Evolutionary conservation across 371 early-diverging fungal species (phyloP), one percentile per base, ranked within the genome.

Genomic region (Mortierella sp.): DNA sequence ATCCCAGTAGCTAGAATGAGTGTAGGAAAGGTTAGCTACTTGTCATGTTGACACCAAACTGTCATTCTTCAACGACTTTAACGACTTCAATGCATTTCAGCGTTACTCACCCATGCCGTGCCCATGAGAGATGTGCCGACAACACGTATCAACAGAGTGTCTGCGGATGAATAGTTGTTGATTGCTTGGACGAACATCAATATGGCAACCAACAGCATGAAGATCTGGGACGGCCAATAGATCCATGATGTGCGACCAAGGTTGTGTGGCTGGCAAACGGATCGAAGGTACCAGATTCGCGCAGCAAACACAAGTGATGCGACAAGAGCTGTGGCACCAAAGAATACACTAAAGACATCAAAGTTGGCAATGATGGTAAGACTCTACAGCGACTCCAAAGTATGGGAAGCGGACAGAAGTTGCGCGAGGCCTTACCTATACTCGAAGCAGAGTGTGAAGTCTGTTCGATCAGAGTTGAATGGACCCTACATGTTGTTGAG

Each of bases 391-490:
- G 28, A 31, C 16, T 13, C 10, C 0, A 13, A 50, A 13, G 14
- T 26, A 12, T 39, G 50, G 7, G 18, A 31, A 31, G n/a, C 6
- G 31, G 23, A 38, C 19, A 54, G 9, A 19, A 47, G 19, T 23
- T 7, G 7, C 10, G 9, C 24, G 6, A 24, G 16, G 19, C 9
- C 14, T 8, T 85, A 90, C 91, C 83, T 83, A 71, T 91, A 85
- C 64, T 91, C 91, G 63, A 89, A 93, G 71, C 93, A 92, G 23
- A 87, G 85, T 7, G 91, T 89, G 26, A 92, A 87, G 80, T 92
- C 91, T 16, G 86, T 81, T 5, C 82, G 55, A 31, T 86, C 76
- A n/a, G 72, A 64, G 52, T 31, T 51, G 26, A 46, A 84, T 3
- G 91, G 91, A 14, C 93, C 91, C 91, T 90, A 51, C 2, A 39